phyloP scores from a whole-genome alignment of 108 stramenopile species.

The Cafeteria roenbergensis region DNA sequence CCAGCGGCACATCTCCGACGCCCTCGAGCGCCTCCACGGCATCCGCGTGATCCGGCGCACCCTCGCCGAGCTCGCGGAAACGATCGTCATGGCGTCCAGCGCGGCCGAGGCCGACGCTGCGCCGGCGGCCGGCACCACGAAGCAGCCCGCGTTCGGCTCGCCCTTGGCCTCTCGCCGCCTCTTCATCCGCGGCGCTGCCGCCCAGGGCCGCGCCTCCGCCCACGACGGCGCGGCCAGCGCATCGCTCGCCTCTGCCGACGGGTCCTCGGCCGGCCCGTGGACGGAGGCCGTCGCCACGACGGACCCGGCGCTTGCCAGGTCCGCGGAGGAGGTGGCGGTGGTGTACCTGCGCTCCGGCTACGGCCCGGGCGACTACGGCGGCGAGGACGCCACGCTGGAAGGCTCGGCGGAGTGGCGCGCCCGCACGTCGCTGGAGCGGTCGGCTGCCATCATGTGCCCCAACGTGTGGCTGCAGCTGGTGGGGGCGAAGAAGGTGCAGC shows the following conservation, averaged over 20 bases:
- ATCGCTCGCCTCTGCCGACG: too few species aligned
- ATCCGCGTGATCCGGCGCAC: slow-evolving; percentile 63
- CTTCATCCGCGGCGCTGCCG: too few species aligned
- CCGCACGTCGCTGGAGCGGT: slow-evolving; percentile 57
- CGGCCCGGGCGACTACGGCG: slow-evolving; percentile 77
- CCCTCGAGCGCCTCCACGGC: slow-evolving; percentile 59
- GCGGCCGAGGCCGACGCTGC: too few species aligned
- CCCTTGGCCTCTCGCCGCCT: too few species aligned
- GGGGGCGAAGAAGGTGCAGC: slow-evolving; percentile 95
- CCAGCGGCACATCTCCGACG: slow-evolving; percentile 77
- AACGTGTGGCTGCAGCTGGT: slow-evolving; percentile 78
- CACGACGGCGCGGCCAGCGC: too few species aligned
- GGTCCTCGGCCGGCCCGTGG: too few species aligned
- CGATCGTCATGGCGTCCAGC: too few species aligned
- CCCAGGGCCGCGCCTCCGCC: too few species aligned
- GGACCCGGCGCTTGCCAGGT: too few species aligned
- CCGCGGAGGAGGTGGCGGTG: slow-evolving; percentile 50
- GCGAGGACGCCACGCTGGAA: slow-evolving; percentile 11
- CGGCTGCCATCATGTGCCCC: slow-evolving; percentile 78
- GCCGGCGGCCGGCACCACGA: too few species aligned
- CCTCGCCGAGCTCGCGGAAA: slow-evolving; percentile 40
- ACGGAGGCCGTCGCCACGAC: too few species aligned
- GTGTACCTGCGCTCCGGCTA: slow-evolving; percentile 91
- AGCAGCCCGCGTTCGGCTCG: too few species aligned
- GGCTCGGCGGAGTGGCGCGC: slow-evolving; percentile 63